phyloP scores from a whole-genome alignment of 441 rosid species.

The Francoa sonchifolia region DNA sequence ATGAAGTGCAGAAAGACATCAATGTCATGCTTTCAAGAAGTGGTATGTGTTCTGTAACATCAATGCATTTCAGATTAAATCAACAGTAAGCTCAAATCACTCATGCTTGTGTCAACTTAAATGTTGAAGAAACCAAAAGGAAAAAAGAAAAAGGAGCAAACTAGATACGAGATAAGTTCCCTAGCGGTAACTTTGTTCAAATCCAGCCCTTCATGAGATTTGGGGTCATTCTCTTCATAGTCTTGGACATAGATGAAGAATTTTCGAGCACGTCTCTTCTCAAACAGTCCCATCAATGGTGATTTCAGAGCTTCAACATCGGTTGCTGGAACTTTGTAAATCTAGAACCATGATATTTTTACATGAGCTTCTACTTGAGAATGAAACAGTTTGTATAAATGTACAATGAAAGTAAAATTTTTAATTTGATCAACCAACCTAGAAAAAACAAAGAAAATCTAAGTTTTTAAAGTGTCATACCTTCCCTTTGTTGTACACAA shows the following conservation, averaged over 20 bases:
- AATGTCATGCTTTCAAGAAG: too few species aligned
- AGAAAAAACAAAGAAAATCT: not conserved
- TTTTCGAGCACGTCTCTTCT: conserved; percentile 64
- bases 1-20: not conserved
- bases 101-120: not conserved
- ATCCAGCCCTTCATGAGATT: conserved; percentile 63
- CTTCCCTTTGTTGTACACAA: conserved; percentile 63
- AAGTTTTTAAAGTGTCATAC: conserved; percentile 13
- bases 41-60: too few species aligned
- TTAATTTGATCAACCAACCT: not conserved
- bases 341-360: conserved; percentile 18
- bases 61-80: too few species aligned
- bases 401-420: not conserved
- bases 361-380: too few species aligned
- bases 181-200: conserved; percentile 52
- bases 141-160: conserved; percentile 1
- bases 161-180: conserved; percentile 47
- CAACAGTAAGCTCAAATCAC: too few species aligned
- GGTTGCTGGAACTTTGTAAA: conserved; percentile 62
- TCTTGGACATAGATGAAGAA: conserved; percentile 69
- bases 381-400: too few species aligned
- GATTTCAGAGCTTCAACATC: conserved; percentile 68
- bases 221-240: conserved; percentile 56
- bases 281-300: conserved; percentile 60
- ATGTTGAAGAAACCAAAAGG: too few species aligned